Base-by-base conservation (phyloP, 805 yeast genomes). In the Dipodascopsis uninucleata region DNA sequence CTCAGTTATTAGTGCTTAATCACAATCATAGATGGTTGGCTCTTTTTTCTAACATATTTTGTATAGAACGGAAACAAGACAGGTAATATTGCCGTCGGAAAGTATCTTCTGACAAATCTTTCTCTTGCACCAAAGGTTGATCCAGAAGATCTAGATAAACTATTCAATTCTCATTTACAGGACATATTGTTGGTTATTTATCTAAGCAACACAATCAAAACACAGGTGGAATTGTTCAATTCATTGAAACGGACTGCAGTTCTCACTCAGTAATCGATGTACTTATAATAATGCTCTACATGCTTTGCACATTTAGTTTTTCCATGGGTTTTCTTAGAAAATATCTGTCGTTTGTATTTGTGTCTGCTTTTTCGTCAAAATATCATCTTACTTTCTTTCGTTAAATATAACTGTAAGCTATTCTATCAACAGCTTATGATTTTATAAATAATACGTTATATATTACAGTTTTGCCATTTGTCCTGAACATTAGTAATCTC, bases 131-230 rank as follows among this genome's bases (percentile, higher is more conserved):
- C 75, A 10, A 59, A 61, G 29, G 51, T 65, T 1, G 71, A 76
- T 52, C 58, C 71, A 52, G 77, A 75, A 35, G 72, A 72, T 39
- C 71, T 83, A 58, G 78, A 76, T 60, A 66, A 71, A 53, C 73
- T 79, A 51, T 79, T 85, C 72, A 78, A 77, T 61, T 72, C 76
- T 28, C 88, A 85, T 63, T 71, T 81, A 61, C 87, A 85, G 64
- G 95, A 87, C 59, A 79, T 86, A 33, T 72, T 84, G 50, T 77
- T 86, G 79, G 76, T 87, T 52, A 90, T 85, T 62, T 84, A 82
- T 62, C 74, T 87, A 66, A 82, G 95, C 45, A 79, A 82, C 56
- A 84, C 93, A 43, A 79, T 87, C 58, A 85, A 83, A 69, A 83
- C 87, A 53, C 96, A 87, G 43, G 36, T 53, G 47, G 57, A 53